Percentiles rank a stretch among this genome's conserved stretches.
These are phyloP conservation scores for Neurospora sp. DNA, from an alignment of 495 filamentous ascomycete species.

Conservation along the genomic window DNA sequence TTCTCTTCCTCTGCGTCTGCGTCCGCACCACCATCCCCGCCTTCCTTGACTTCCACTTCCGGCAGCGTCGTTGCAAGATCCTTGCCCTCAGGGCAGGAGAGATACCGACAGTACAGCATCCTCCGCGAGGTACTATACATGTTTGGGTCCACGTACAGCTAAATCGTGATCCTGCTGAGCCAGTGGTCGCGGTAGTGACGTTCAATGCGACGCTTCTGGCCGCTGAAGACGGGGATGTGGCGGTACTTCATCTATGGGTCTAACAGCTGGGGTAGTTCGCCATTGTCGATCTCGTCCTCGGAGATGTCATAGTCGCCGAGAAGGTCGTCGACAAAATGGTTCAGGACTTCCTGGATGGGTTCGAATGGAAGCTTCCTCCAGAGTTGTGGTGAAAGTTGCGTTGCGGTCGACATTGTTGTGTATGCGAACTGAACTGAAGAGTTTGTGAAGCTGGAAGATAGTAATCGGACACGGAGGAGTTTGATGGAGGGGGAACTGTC, in stretches of 20 bases:
- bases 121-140: neutral
- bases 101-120: neutral
- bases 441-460: neutral
- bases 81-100: neutral
- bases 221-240: neutral
- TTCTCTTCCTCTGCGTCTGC: neutral
- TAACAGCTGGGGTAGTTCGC: neutral
- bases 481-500: no score
- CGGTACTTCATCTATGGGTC: neutral
- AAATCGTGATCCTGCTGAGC: neutral
- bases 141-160: neutral
- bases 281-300: neutral
- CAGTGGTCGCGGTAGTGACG: neutral
- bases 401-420: neutral
- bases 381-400: neutral
- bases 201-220: neutral
- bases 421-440: neutral
- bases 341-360: neutral
- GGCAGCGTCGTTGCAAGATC: neutral
- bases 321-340: neutral
- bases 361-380: neutral
- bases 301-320: neutral
- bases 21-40: neutral
- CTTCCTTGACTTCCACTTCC: neutral
- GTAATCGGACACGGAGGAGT: no score